Percentiles rank a stretch among this genome's conserved stretches.
Conservation (phyloP, 768 basidiomycete species). For the Trametes villosa region DNA sequence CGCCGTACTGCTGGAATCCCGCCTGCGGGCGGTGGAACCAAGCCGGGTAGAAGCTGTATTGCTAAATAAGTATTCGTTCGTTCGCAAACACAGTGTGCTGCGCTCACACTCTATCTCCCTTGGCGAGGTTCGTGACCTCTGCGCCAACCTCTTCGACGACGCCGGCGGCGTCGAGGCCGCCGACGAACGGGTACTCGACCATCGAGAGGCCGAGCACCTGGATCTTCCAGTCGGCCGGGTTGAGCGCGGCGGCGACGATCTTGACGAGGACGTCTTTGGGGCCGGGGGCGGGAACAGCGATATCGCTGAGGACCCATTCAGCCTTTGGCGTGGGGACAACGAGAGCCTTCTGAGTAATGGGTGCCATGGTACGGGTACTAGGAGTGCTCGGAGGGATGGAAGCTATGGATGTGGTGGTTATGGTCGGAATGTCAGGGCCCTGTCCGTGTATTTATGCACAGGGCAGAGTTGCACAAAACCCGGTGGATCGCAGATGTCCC, state of each 20-base stretch:
- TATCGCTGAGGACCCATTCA: too few relatives aligned
- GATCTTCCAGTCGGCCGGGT: slow-evolving; percentile 42
- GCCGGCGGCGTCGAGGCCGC: slow-evolving; percentile 46
- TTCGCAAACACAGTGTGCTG: too few relatives aligned
- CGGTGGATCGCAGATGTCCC: too few relatives aligned
- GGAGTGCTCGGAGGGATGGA: too few relatives aligned
- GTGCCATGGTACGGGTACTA: too few relatives aligned
- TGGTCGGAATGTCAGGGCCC: too few relatives aligned
- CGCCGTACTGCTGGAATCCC: slow-evolving; percentile 33
- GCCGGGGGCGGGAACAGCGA: slow-evolving; percentile 12
- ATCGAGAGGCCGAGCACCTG: slow-evolving; percentile 30
- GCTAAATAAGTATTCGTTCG: not conserved
- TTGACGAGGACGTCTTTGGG: slow-evolving; percentile 36
- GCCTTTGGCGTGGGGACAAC: too few relatives aligned
- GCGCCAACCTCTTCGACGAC: slow-evolving; percentile 43
- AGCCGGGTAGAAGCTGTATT: slow-evolving; percentile 14
- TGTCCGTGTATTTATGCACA: too few relatives aligned
- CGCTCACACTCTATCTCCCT: slow-evolving; percentile 44
- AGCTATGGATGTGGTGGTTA: too few relatives aligned
- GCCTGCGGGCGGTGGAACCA: not conserved
- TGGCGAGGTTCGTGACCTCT: slow-evolving; percentile 40
- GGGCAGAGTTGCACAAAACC: too few relatives aligned
- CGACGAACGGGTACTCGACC: slow-evolving; percentile 36
- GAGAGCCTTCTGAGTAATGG: too few relatives aligned
- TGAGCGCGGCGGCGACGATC: slow-evolving; percentile 34